Percentiles rank a stretch among this genome's conserved stretches.
phyloP scores from a whole-genome alignment of 169 alveolate species.

The Plasmodium ovale region DNA sequence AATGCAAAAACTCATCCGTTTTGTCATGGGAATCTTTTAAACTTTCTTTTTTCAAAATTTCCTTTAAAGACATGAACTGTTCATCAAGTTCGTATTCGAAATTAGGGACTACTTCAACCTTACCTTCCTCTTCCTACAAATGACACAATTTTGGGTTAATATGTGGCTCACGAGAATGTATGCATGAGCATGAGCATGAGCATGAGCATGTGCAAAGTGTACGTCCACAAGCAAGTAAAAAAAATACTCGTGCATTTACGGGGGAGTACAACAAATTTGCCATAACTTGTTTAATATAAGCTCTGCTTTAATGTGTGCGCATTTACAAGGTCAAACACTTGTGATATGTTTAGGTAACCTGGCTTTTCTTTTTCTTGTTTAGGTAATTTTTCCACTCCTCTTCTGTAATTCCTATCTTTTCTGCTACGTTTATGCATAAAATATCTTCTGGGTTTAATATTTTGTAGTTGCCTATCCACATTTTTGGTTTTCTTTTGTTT shows the following conservation, averaged over 20 bases:
- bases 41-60: conserved; percentile 14
- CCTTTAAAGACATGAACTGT: conserved; percentile 27
- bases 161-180: too few species aligned
- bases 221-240: neutral
- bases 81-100: neutral
- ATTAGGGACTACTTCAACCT: conserved; percentile 3
- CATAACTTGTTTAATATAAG: too few species aligned
- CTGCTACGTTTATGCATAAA: conserved; percentile 70
- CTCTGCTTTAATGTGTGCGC: too few species aligned
- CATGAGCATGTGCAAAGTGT: neutral
- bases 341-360: conserved; percentile 23
- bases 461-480: conserved; percentile 85
- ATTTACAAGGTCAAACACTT: neutral
- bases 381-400: conserved; percentile 60
- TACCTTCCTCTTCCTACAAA: conserved; percentile 8
- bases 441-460: conserved; percentile 83
- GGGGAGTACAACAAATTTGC: too few species aligned
- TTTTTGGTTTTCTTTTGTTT: conserved; percentile 78
- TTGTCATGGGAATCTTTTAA: neutral
- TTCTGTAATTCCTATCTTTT: conserved; percentile 71
- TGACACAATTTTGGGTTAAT: too few species aligned
- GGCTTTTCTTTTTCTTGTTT: conserved; percentile 14
- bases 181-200: too few species aligned
- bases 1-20: neutral
- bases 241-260: neutral